Base-by-base conservation (phyloP, 352 stramenopile genomes). In the Pythium biforme region DNA sequence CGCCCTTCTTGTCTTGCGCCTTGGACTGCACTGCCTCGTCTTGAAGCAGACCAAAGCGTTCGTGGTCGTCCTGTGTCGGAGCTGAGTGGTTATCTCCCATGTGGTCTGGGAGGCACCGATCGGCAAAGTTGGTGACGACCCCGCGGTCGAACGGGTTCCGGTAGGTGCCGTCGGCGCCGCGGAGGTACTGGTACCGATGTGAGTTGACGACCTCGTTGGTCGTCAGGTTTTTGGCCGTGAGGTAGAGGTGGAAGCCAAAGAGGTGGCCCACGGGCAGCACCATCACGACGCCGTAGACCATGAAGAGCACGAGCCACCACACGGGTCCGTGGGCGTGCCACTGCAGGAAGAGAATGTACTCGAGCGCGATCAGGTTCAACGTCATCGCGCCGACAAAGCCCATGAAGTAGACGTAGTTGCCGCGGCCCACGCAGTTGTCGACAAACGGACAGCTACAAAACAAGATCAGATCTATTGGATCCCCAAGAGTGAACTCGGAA, bases 371-470 rank as follows among this genome's bases (percentile, higher is more conserved):
- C 15, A 90, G 25, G 40, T 90, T 70, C 17, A 89, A 4, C 5
- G 67, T 40, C 50, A 93, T 66, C 40, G 71, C 65, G 22, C 37
- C 63, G 5, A 90, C 69, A 51, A 92, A 95, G 7, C 75, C 66
- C 40, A 93, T 63, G 46, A 95, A 95, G 41, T 69, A 70, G 60
- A 98, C 97, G 75, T 99, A 97, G 76, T 99, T 99, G 66, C 92
- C 86, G 47, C 97, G 94, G 25, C 97, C 97, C 3, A 99, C 90
- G 64, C 97, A 99, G 75, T 99, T 99, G 80, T 99, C 98, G 11
- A 99, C 89, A 79, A 98, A 99, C 19, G 96, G 96, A 57, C 97
- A 99, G 74, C 85, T 89, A 70, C 43, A 52, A 27, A 58, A n/a
- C n/a, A n/a, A 47, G 4, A 43, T 19, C 6, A 43, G 1, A 43